Percentiles rank a stretch among this genome's conserved stretches.
These are phyloP conservation scores for Penstemon eatonii DNA, from an alignment of 257 asterid genomes.

Conservation along the genomic window DNA sequence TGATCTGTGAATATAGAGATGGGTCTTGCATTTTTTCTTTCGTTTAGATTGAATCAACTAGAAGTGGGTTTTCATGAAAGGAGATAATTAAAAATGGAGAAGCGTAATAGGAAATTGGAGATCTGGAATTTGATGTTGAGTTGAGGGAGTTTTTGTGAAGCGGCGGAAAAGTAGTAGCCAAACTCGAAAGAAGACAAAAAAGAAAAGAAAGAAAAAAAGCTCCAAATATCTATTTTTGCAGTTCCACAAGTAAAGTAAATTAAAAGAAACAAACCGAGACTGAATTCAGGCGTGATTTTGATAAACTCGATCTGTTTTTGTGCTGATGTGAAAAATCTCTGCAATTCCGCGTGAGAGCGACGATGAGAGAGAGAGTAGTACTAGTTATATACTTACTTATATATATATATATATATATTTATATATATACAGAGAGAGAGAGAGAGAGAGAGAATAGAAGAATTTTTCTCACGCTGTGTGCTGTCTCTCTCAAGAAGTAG, in stretches of 20 bases:
- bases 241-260: neutral
- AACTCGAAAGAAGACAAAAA: conserved; percentile 11
- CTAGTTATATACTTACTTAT: no score
- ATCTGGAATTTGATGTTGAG: neutral
- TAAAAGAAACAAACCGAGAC: no score
- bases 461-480: no score
- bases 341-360: no score
- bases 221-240: neutral
- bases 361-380: no score
- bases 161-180: conserved; percentile 18
- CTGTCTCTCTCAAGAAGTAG: no score
- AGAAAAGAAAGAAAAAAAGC: neutral
- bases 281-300: no score
- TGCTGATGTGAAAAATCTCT: no score
- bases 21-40: conserved; percentile 70
- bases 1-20: conserved; percentile 64
- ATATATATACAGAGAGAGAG: no score
- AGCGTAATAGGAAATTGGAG: conserved; percentile 10
- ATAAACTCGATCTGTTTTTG: no score
- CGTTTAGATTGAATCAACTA: neutral
- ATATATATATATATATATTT: no score
- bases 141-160: conserved; percentile 4
- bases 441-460: no score
- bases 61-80: conserved; percentile 21
- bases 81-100: neutral